Percentiles rank a stretch among this genome's conserved stretches.
phyloP scores from a whole-genome alignment of 495 filamentous ascomycete genomes.

The Poronia punctata region DNA sequence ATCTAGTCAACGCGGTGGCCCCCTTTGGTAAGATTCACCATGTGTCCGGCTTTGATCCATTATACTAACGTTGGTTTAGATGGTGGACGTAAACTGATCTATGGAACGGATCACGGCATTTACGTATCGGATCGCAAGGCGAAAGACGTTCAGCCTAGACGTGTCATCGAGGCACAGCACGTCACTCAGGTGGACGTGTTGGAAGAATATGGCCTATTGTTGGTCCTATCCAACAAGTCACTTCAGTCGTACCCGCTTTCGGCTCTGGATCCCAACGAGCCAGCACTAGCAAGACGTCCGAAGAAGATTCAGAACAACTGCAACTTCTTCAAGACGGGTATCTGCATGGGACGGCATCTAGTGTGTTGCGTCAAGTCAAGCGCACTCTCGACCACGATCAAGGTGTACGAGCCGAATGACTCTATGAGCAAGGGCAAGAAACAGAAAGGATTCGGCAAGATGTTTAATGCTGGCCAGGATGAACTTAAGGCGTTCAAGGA shows the following conservation, averaged over 20 bases:
- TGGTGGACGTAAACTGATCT: slow-evolving; percentile 89
- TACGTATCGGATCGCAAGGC: slow-evolving; percentile 85
- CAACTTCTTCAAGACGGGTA: slow-evolving; percentile 96
- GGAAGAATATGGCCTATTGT: slow-evolving; percentile 84
- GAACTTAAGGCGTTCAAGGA: slow-evolving; percentile 96
- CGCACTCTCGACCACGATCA: slow-evolving; percentile 86
- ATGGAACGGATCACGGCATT: slow-evolving; percentile 88
- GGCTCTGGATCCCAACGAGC: slow-evolving; percentile 75
- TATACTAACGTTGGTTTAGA: slow-evolving; percentile 46
- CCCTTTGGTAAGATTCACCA: slow-evolving; percentile 69
- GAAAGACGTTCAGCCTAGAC: slow-evolving; percentile 67
- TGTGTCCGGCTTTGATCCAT: background rate
- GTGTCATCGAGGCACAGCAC: slow-evolving; percentile 75
- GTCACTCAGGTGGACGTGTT: slow-evolving; percentile 95
- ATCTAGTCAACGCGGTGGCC: slow-evolving; percentile 86
- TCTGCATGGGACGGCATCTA: slow-evolving; percentile 87
- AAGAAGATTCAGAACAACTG: slow-evolving; percentile 96
- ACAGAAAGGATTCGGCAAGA: slow-evolving; percentile 85
- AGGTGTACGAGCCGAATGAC: slow-evolving; percentile 95
- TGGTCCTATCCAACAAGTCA: slow-evolving; percentile 90
- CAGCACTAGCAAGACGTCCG: slow-evolving; percentile 70
- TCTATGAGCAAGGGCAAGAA: slow-evolving; percentile 79
- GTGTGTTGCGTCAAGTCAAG: slow-evolving; percentile 93
- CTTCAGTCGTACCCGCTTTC: slow-evolving; percentile 80
- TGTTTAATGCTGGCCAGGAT: slow-evolving; percentile 91